phyloP scores from a whole-genome alignment of 306 rosid species.

The Cucurbita pepo region DNA sequence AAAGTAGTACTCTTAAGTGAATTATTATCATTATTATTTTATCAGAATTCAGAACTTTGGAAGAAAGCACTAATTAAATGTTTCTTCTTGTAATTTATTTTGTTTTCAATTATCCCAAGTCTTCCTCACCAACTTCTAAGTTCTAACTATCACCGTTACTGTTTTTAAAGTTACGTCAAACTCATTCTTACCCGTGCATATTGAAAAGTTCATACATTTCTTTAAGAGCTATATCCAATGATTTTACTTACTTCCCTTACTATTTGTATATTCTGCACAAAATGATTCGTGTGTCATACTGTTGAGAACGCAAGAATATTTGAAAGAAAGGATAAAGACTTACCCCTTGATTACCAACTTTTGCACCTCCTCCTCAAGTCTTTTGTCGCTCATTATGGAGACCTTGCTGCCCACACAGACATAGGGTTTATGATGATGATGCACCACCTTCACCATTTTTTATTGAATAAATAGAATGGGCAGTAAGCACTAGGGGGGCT shows the following conservation, averaged over 20 bases:
- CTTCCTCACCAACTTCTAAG: background rate
- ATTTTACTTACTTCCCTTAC: background rate
- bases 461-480: background rate
- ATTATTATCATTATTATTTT: too few relatives aligned
- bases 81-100: background rate
- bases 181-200: background rate
- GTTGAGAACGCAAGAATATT: background rate
- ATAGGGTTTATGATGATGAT: background rate
- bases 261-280: background rate
- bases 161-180: background rate
- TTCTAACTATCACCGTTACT: background rate
- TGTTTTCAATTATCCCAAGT: background rate
- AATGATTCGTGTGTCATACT: background rate
- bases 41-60: background rate
- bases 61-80: background rate
- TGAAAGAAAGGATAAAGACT: background rate
- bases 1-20: background rate
- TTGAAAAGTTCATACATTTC: background rate
- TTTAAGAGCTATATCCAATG: background rate
- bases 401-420: conserved; percentile 2
- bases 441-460: background rate
- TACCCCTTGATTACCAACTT: background rate
- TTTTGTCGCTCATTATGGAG: background rate
- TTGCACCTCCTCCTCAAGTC: background rate
- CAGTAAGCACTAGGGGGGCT: conserved; percentile 1